Conservation (phyloP, 164 flowering plant genomes). For the Nymphaea thermarum region DNA sequence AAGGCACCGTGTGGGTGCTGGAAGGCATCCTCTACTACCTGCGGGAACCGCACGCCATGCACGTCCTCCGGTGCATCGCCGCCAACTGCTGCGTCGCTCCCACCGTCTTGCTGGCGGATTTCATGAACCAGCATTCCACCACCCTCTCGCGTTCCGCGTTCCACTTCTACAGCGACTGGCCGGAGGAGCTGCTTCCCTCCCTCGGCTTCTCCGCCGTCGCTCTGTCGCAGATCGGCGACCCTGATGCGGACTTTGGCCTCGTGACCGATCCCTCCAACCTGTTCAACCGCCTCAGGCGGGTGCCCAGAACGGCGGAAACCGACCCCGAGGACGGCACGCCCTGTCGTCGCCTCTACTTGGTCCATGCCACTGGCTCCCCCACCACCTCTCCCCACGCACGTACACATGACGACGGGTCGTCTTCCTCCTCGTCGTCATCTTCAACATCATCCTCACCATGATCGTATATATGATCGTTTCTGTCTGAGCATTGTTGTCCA, state of each 20-base stretch:
- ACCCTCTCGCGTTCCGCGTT: slow-evolving; percentile 53
- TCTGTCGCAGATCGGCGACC: slow-evolving; percentile 85
- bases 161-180: slow-evolving; percentile 88
- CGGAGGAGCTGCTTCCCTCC: slow-evolving; percentile 76
- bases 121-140: slow-evolving; percentile 46
- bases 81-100: slow-evolving; percentile 34
- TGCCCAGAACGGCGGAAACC: slow-evolving; percentile 65
- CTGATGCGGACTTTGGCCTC: slow-evolving; percentile 85
- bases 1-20: slow-evolving; percentile 73
- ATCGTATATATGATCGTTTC: too few species aligned
- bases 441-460: too few species aligned
- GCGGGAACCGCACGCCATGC: slow-evolving; percentile 48
- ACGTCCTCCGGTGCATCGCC: slow-evolving; percentile 60
- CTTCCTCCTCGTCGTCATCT: too few species aligned
- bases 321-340: slow-evolving; percentile 86
- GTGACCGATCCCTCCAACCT: slow-evolving; percentile 65
- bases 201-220: slow-evolving; percentile 68
- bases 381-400: background rate
- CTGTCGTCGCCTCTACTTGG: slow-evolving; percentile 69
- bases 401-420: too few species aligned
- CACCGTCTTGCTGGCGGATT: slow-evolving; percentile 79
- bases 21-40: slow-evolving; percentile 85
- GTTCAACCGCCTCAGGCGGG: slow-evolving; percentile 66
- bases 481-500: too few species aligned
- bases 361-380: slow-evolving; percentile 70